Evolutionary conservation across 2,329 filamentous ascomycete species (phyloP).

Genomic region (Kalmusia sp.): DNA sequence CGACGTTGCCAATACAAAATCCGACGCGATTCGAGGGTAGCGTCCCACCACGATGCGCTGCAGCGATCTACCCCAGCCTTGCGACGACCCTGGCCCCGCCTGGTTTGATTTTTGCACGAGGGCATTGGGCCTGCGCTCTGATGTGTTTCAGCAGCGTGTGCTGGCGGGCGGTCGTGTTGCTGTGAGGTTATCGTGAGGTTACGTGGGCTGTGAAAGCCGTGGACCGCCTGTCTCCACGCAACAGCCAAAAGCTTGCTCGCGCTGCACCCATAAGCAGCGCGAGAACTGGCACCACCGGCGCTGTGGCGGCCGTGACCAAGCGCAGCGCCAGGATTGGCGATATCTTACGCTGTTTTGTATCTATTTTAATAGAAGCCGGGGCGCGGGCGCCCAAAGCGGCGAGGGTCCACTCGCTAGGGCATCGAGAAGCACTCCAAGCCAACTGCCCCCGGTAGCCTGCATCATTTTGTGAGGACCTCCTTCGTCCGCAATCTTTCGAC

Average conservation of each 20-base stretch:
- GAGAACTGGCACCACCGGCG: too few relatives aligned
- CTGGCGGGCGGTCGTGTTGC: background rate
- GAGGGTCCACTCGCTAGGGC: slow-evolving; percentile 6
- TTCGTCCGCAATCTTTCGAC: slow-evolving; percentile 27
- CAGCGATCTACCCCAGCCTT: slow-evolving; percentile 30
- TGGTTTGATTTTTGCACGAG: background rate
- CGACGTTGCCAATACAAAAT: background rate
- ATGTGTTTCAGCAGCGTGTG: background rate
- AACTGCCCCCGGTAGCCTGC: slow-evolving; percentile 7
- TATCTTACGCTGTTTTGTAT: slow-evolving; percentile 5
- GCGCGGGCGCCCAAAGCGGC: background rate
- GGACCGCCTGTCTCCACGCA: background rate
- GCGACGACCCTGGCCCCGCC: background rate
- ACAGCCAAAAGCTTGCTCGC: background rate
- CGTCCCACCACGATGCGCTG: slow-evolving; percentile 21
- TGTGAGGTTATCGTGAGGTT: slow-evolving; percentile 1
- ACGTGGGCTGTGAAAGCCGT: background rate
- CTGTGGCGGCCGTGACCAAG: background rate
- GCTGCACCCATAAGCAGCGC: background rate
- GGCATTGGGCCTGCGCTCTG: too few relatives aligned
- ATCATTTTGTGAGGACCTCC: slow-evolving; percentile 22
- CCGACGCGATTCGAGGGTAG: slow-evolving; percentile 11
- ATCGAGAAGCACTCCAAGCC: slow-evolving; percentile 2
- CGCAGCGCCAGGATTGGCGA: background rate
- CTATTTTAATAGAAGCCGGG: slow-evolving; percentile 5